Conservation (phyloP, 208 protist genomes). For the Endotrypanum monterogeii region DNA sequence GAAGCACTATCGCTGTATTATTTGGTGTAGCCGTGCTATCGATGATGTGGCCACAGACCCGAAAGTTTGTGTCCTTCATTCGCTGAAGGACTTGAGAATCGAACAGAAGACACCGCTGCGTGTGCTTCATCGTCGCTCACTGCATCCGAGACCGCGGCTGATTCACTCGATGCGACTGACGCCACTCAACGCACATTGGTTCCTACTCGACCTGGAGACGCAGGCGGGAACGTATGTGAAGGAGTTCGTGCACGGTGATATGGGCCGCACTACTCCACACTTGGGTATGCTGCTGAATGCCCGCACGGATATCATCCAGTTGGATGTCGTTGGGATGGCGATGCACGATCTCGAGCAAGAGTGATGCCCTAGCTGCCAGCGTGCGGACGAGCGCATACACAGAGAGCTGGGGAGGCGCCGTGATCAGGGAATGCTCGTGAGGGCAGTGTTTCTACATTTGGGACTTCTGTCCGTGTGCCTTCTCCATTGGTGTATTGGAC, state of each 20-base stretch:
- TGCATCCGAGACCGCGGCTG: constrained; percentile 68
- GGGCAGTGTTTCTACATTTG: neutral
- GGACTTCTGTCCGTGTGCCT: neutral
- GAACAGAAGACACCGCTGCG: constrained; percentile 92
- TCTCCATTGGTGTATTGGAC: neutral
- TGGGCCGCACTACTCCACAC: constrained; percentile 92
- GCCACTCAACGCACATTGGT: constrained; percentile 88
- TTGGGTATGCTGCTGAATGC: constrained; percentile 81
- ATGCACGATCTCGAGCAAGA: constrained; percentile 59
- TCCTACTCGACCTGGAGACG: constrained; percentile 91
- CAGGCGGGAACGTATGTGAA: constrained; percentile 98
- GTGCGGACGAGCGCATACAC: neutral
- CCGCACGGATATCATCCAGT: constrained; percentile 92
- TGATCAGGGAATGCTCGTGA: neutral
- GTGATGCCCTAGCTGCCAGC: constrained; percentile 1
- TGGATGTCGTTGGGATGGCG: constrained; percentile 95
- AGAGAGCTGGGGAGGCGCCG: neutral
- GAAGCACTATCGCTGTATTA: constrained; percentile 89
- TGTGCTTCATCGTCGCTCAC: constrained; percentile 94
- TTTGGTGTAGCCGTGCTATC: constrained; percentile 81
- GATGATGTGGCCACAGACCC: constrained; percentile 37
- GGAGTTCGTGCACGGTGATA: constrained; percentile 98
- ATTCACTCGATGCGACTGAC: constrained; percentile 84
- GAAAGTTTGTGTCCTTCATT: constrained; percentile 44
- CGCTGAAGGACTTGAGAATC: constrained; percentile 58